Evolutionary conservation across 2,329 filamentous ascomycete species (phyloP), one percentile per base, ranked within the genome.

Genomic region (Talaromyces amestolkiae): DNA sequence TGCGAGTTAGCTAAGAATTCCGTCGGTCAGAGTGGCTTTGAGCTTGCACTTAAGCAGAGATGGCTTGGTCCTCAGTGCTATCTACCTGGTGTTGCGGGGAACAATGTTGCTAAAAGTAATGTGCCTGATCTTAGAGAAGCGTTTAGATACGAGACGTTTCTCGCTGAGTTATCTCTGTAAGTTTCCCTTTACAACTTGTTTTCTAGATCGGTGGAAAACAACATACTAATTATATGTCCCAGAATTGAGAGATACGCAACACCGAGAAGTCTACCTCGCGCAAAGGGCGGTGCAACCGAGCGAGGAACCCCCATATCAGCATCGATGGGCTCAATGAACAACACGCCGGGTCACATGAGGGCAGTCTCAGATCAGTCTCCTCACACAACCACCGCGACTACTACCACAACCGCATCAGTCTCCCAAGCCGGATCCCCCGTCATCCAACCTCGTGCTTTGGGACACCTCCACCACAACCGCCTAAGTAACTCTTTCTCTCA

Each of bases 1-100:
- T 98, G 95, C 75, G 95, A 99, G 79, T 80, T 99, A 65, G 95
- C 95, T 27, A 97, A 97, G 79, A 94, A 98, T 76, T 97, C 92
- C 10, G 95, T 99, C 47, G 88, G 90, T 72, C 95, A 99, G 77
- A 96, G 92, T 75, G 95, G 95, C 7, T 99, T 96, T 74, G 95
- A 99, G 76, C 84, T 91, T 71, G 86, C 88, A 13, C 84, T 98
- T 72, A 99, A 99, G 79, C 88, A 93, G 74, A 88, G 93, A 76
- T 99, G 94, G 94, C 82, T 99, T 4, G 95, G 95, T 3, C 82
- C 85, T 37, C 87, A 91, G 69, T 98, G 89, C 75, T 84, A 91
- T 73, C 81, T 90, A 45, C 90, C 91, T 0, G 95, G 95, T 2
- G 89, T 91, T 43, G 84, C 86, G 64, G 95, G 95, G 15, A 99